Evolutionary conservation across 768 basidiomycete genomes (phyloP), one percentile per base, ranked within the genome.

Genomic region (Pholiota microspora): DNA sequence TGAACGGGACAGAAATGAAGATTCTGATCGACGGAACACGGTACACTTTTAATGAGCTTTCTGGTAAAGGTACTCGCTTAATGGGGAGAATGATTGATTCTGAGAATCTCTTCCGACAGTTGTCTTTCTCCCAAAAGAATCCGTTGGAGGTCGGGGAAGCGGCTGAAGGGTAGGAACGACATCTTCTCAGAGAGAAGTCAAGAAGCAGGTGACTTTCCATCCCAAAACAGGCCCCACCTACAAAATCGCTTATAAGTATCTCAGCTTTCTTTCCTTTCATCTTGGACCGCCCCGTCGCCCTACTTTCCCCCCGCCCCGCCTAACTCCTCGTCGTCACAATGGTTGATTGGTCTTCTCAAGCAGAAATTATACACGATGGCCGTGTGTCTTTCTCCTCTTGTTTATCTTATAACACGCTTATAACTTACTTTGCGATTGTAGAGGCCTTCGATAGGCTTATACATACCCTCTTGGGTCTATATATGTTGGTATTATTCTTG

Each of bases 391-490:
- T 27, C 25, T 31, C 53, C 28, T 46, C 50, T 24, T 36, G 49
- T 48, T 15, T n/a, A 7, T 16, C 12, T 18, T 7, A 8, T 34
- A 27, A 32, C 34, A 36, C 16, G 12, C 31, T 46, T 34, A 46
- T 55, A 21, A 56, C 49, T 24, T 27, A 35, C 38, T 49, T 9
- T 18, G 28, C 7, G 23, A 7, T 23, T 16, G 13, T 57, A 80
- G 78, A 62, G 48, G 74, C 75, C 29, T 81, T 81, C 64, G 73
- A 71, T 61, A 82, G 78, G 54, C 78, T 86, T 53, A 82, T 84
- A 74, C 84, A 87, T 56, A 73, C 69, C 42, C 66, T 85, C 51
- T 70, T 85, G 9, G 85, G 84, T 5, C 62, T 86, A 18, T 87
- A 86, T 61, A 74, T 83, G 84, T 79, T 59, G 55, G 79, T 72